Conservation (phyloP, 495 filamentous ascomycete genomes). For the Aspergillus mulundensis region DNA sequence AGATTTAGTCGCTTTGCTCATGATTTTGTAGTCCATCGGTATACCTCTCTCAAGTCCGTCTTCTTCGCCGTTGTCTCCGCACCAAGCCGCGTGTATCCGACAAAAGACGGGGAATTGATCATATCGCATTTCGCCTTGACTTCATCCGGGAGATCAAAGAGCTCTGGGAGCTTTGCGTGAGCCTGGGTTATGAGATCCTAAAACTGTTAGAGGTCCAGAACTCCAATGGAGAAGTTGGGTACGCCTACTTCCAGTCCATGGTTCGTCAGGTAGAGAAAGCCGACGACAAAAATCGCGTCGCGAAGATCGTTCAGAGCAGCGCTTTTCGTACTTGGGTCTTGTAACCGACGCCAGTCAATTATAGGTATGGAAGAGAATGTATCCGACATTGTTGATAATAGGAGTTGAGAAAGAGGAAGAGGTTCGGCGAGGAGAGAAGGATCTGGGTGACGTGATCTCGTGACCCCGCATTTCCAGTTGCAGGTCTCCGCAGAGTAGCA, state of each 20-base stretch:
- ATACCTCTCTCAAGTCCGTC: conserved; percentile 42
- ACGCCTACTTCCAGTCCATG: conserved; percentile 64
- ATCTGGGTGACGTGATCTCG: neutral
- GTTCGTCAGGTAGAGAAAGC: conserved; percentile 87
- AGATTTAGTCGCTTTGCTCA: neutral
- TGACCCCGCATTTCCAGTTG: neutral
- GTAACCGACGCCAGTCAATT: conserved; percentile 49
- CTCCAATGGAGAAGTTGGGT: too few relatives aligned
- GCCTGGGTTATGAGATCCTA: conserved; percentile 64
- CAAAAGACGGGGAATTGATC: conserved; percentile 68
- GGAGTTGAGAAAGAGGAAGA: neutral
- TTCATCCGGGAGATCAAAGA: conserved; percentile 75
- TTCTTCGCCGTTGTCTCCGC: conserved; percentile 43
- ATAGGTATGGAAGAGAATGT: conserved; percentile 69
- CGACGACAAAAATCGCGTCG: conserved; percentile 80
- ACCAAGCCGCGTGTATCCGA: conserved; percentile 48
- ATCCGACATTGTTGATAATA: conserved; percentile 16
- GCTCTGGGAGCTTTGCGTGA: conserved; percentile 62
- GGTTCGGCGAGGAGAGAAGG: neutral
- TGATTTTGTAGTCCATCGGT: too few relatives aligned
- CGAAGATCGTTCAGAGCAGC: conserved; percentile 67
- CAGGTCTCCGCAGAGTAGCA: neutral
- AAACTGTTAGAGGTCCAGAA: conserved; percentile 31
- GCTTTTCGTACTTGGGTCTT: conserved; percentile 62
- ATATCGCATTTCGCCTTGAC: conserved; percentile 81